A percentile compares a stretch with the other conserved stretches of the same genome.
These are phyloP conservation scores for Diaporthe sp. DNA, from an alignment of 2,329 filamentous ascomycete species.

Conservation along the genomic window DNA sequence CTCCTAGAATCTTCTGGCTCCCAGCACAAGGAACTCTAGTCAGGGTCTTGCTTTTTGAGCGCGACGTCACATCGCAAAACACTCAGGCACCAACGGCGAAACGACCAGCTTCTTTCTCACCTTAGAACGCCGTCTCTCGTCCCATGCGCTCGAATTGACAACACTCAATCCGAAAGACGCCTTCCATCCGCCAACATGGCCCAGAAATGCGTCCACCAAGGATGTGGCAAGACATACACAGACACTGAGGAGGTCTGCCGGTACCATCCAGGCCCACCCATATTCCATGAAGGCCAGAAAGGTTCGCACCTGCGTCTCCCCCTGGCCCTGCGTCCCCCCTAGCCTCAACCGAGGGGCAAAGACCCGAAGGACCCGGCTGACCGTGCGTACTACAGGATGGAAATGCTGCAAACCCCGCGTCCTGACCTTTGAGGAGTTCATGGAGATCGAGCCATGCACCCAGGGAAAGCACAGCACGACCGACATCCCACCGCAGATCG, in stretches of 20 bases:
- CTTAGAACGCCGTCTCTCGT: neutral
- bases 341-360: conserved; percentile 25
- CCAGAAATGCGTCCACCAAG: conserved; percentile 95
- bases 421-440: conserved; percentile 98
- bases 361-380: conserved; percentile 34
- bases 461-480: conserved; percentile 92
- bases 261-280: conserved; percentile 93
- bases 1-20: conserved; percentile 37
- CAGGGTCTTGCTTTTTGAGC: conserved; percentile 11
- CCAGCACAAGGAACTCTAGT: neutral
- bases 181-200: conserved; percentile 62
- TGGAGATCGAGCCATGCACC: conserved; percentile 91
- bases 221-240: conserved; percentile 89
- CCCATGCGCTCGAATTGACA: neutral
- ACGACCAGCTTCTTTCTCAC: neutral
- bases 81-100: conserved; percentile 16
- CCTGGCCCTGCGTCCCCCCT: conserved; percentile 35
- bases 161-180: neutral
- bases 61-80: conserved; percentile 28
- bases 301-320: conserved; percentile 58
- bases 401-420: conserved; percentile 99
- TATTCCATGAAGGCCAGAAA: conserved; percentile 99
- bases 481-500: conserved; percentile 74
- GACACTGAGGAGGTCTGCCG: conserved; percentile 86
- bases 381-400: conserved; percentile 75